Conservation (phyloP, 495 filamentous ascomycete genomes). For the Hypomontagnella monticulosa region DNA sequence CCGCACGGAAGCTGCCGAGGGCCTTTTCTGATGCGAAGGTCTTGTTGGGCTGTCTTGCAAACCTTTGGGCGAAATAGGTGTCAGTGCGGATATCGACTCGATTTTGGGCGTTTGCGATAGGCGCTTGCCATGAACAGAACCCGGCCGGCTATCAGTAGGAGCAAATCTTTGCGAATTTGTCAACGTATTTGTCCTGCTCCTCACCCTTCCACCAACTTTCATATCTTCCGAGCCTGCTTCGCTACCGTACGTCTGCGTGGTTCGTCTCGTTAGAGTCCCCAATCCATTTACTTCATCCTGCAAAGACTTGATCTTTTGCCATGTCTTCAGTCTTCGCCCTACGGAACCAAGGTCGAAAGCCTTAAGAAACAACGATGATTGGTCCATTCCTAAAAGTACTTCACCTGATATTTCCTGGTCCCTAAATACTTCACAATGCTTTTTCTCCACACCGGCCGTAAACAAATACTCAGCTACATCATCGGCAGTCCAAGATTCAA, state of each 20-base stretch:
- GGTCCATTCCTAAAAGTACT: slow-evolving; percentile 92
- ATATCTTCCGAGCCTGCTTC: slow-evolving; percentile 62
- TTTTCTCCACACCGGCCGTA: slow-evolving; percentile 78
- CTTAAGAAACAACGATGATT: slow-evolving; percentile 90
- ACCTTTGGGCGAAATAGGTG: slow-evolving; percentile 56
- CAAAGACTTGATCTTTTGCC: slow-evolving; percentile 89
- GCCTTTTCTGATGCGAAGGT: slow-evolving; percentile 58
- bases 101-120: slow-evolving; percentile 56
- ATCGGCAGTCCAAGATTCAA: slow-evolving; percentile 76
- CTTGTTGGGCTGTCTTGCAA: slow-evolving; percentile 66
- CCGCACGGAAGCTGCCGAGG: slow-evolving; percentile 86
- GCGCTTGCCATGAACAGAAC: slow-evolving; percentile 54
- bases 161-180: slow-evolving; percentile 78
- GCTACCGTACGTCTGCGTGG: slow-evolving; percentile 62
- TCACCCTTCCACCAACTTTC: slow-evolving; percentile 43
- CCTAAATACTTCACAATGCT: slow-evolving; percentile 90
- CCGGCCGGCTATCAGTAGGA: slow-evolving; percentile 48
- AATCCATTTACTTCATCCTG: slow-evolving; percentile 78
- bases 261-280: slow-evolving; percentile 50
- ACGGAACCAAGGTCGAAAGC: slow-evolving; percentile 94
- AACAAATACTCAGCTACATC: slow-evolving; percentile 89
- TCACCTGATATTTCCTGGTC: slow-evolving; percentile 97
- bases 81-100: slow-evolving; percentile 49
- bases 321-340: slow-evolving; percentile 87
- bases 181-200: slow-evolving; percentile 67